Evolutionary conservation across 257 asterid species (phyloP), one percentile per base, ranked within the genome.

Genomic region (Echium plantagineum): DNA sequence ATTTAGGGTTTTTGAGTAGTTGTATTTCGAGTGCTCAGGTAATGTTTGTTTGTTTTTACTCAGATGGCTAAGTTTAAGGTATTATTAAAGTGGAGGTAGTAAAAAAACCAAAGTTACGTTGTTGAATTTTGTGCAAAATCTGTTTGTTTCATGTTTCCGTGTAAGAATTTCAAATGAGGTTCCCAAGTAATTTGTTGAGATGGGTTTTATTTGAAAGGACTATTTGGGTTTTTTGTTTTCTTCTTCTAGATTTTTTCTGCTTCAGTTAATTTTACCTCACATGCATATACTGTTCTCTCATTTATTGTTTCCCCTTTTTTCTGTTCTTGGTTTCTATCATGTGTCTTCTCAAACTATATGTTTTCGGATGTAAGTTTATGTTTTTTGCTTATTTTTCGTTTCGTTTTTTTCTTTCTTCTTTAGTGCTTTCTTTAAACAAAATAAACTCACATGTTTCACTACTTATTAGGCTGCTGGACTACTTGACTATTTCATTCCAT

Each of bases 21-120:
- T 1, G 9, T 42, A 8, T 42, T 1, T 8, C 10, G 48, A 8
- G 2, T 42, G 49, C 17, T 1, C 15, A 42, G 17, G 49, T 42
- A 42, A 42, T 10, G 49, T 42, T 42, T 42, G 17, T 42, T 42
- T 42, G 16, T 66, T 79, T 70, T 78, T 72, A 51, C 72, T 47
- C 21, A 64, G 67, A 70, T 74, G 71, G 72, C 52, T 72, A 70
- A 59, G 32, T 66, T 58, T 51, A 1, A 38, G 63, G 22, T 16
- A 15, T 47, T 38, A 9, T 35, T 6, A 52, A 18, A 52, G 53
- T 12, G 8, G 6, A 24, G 7, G 28, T 9, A 53, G 52, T 19
- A 9, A 16, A 9, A 16, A 17, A n/a, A 24, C 58, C 17, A 42
- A 71, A 49, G 19, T 6, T 4, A 63, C 71, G 18, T 21, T 46